Conservation (phyloP, 108 stramenopile species). For the Nitzschia sp. region DNA sequence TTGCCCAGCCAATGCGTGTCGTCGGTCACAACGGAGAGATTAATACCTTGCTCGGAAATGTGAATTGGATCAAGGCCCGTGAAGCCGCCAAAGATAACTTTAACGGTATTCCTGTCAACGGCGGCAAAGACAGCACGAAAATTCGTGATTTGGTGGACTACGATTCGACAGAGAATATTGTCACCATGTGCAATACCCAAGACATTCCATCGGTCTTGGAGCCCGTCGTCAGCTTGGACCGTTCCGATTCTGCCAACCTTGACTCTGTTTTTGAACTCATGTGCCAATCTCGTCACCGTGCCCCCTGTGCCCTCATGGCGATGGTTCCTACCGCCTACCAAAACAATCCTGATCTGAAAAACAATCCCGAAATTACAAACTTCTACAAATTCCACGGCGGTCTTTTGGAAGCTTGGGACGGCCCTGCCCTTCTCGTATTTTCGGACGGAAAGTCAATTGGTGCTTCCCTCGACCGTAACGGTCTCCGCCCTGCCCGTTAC, state of each 20-base stretch:
- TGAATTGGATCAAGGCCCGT: slow-evolving; percentile 96
- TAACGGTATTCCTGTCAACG: slow-evolving; percentile 70
- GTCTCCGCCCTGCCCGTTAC: slow-evolving; percentile 92
- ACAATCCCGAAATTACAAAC: slow-evolving; percentile 90
- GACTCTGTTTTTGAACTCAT: slow-evolving; percentile 96
- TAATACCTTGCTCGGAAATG: slow-evolving; percentile 94
- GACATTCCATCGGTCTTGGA: slow-evolving; percentile 80
- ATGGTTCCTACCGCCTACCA: slow-evolving; percentile 91
- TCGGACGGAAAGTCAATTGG: slow-evolving; percentile 94
- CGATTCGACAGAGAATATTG: slow-evolving; percentile 80
- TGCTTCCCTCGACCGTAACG: slow-evolving; percentile 91
- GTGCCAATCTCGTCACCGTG: slow-evolving; percentile 86
- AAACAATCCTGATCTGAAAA: slow-evolving; percentile 81
- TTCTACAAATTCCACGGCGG: slow-evolving; percentile 98
- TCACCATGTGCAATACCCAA: slow-evolving; percentile 85
- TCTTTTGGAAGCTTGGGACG: slow-evolving; percentile 97
- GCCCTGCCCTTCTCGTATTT: slow-evolving; percentile 94
- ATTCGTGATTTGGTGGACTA: slow-evolving; percentile 85
- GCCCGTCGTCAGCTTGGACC: slow-evolving; percentile 80
- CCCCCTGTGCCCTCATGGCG: slow-evolving; percentile 91
- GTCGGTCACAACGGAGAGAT: slow-evolving; percentile 97
- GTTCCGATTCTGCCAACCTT: slow-evolving; percentile 94
- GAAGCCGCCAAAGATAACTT: slow-evolving; percentile 81
- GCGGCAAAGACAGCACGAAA: no score
- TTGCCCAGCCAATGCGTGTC: slow-evolving; percentile 94